phyloP scores from a whole-genome alignment of 139 green algal species.

The Auxenochlorella pyrenoidosa region DNA sequence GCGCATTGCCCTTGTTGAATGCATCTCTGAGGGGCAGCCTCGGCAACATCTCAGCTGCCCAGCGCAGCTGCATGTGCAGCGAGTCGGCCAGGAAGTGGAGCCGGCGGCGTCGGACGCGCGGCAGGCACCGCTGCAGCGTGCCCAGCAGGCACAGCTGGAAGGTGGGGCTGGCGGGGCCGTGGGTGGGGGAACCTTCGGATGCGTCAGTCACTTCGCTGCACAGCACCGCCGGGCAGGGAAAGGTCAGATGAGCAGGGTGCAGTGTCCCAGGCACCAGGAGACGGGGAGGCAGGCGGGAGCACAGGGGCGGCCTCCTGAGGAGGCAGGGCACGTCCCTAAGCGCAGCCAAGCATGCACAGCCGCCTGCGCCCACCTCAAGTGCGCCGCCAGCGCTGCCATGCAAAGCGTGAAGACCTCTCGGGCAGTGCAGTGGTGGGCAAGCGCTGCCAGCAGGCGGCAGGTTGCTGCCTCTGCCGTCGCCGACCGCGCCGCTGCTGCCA shows the following conservation, averaged over 20 bases:
- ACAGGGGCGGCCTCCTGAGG: neutral
- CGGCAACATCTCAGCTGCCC: constrained; percentile 20
- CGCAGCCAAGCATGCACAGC: neutral
- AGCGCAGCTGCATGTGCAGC: constrained; percentile 34
- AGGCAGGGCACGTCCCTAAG: neutral
- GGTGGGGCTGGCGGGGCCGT: neutral
- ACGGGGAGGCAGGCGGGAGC: neutral
- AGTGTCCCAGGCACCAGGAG: neutral
- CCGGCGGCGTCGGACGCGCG: constrained; percentile 26
- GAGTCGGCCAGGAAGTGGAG: constrained; percentile 19
- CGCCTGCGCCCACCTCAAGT: neutral
- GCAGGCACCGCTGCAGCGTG: constrained; percentile 24
- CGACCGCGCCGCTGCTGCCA: constrained; percentile 6
- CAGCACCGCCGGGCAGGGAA: neutral
- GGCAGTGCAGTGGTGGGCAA: neutral
- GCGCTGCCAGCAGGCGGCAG: neutral
- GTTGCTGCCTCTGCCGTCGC: neutral
- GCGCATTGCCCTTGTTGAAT: neutral
- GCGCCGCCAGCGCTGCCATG: constrained; percentile 3
- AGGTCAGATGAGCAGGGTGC: neutral
- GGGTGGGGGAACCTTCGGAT: too few relatives aligned
- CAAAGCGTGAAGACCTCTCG: constrained; percentile 34
- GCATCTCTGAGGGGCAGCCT: neutral
- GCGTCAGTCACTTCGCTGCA: neutral
- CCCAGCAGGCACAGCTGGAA: constrained; percentile 30